These are phyloP conservation scores for Ehretia macrophylla DNA, from an alignment of 257 asterid species.

Conservation along the genomic window DNA sequence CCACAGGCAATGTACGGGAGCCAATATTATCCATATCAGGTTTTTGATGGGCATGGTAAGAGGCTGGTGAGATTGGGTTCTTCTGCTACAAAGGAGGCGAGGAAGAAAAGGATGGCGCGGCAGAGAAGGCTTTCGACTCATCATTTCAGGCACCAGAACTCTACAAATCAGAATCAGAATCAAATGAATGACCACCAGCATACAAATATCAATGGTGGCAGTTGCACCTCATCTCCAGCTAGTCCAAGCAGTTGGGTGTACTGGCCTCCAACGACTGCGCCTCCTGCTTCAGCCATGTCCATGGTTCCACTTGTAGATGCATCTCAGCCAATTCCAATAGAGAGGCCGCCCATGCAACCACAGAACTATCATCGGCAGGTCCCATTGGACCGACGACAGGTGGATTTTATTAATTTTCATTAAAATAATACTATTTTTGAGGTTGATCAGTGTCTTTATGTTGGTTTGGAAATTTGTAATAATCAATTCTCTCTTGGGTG, in stretches of 20 bases:
- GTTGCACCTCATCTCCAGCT: slow-evolving; percentile 16
- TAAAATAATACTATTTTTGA: not conserved
- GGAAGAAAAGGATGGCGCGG: slow-evolving; percentile 94
- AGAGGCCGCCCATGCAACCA: slow-evolving; percentile 24
- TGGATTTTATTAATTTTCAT: slow-evolving; percentile 1
- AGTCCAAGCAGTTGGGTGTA: slow-evolving; percentile 39
- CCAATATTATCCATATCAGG: slow-evolving; percentile 35
- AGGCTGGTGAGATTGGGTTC: slow-evolving; percentile 48
- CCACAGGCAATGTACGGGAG: slow-evolving; percentile 28
- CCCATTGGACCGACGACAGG: slow-evolving; percentile 40
- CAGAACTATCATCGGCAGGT: slow-evolving; percentile 30
- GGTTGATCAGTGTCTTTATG: not conserved
- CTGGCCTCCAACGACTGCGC: slow-evolving; percentile 34
- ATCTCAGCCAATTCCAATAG: slow-evolving; percentile 10
- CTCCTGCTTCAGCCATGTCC: slow-evolving; percentile 11
- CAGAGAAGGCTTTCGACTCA: slow-evolving; percentile 47
- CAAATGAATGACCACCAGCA: slow-evolving; percentile 11
- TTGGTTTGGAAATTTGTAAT: too few species aligned
- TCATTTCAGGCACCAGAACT: slow-evolving; percentile 36
- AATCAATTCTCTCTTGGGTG: too few species aligned
- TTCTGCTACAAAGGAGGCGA: slow-evolving; percentile 78
- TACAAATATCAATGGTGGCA: slow-evolving; percentile 17
- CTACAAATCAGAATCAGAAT: slow-evolving; percentile 9
- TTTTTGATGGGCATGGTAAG: slow-evolving; percentile 43
- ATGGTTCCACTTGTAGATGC: slow-evolving; percentile 23